Conservation (phyloP, 225 moss, liverwort and hornwort species). For the Pleurozium schreberi region DNA sequence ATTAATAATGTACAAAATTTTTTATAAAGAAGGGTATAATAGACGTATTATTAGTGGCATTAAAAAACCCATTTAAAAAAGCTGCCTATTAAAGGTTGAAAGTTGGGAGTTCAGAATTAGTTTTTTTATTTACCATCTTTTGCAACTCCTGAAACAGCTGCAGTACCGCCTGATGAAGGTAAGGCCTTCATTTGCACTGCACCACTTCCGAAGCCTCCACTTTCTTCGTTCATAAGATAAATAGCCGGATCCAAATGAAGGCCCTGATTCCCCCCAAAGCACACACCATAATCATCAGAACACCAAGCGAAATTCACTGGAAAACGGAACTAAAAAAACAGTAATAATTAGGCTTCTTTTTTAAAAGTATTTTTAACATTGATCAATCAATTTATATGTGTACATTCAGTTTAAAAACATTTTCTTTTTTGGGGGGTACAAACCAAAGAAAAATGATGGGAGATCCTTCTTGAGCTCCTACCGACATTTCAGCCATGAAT, state of each 20-base stretch:
- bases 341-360: background rate
- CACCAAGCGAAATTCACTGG: background rate
- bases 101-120: background rate
- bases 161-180: conserved; percentile 16
- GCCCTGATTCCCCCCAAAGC: conserved; percentile 37
- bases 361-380: background rate
- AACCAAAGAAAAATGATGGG: background rate
- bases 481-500: background rate
- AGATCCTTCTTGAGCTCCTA: no score
- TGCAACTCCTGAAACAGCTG: conserved; percentile 14
- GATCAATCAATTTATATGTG: background rate
- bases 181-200: conserved; percentile 34
- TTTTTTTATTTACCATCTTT: background rate
- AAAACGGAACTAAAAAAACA: background rate
- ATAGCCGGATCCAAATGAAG: conserved; percentile 86
- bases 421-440: background rate
- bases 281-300: background rate
- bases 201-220: conserved; percentile 33
- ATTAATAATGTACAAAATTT: background rate
- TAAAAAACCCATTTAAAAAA: background rate
- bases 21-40: background rate
- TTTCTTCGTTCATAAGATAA: conserved; percentile 79
- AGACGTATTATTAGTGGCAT: background rate
- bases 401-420: background rate
- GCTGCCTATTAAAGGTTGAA: background rate